Percentiles rank a stretch among this genome's conserved stretches.
These are phyloP conservation scores for Aspergillus quadricinctus DNA, from an alignment of 2,329 filamentous ascomycete species.

Conservation along the genomic window DNA sequence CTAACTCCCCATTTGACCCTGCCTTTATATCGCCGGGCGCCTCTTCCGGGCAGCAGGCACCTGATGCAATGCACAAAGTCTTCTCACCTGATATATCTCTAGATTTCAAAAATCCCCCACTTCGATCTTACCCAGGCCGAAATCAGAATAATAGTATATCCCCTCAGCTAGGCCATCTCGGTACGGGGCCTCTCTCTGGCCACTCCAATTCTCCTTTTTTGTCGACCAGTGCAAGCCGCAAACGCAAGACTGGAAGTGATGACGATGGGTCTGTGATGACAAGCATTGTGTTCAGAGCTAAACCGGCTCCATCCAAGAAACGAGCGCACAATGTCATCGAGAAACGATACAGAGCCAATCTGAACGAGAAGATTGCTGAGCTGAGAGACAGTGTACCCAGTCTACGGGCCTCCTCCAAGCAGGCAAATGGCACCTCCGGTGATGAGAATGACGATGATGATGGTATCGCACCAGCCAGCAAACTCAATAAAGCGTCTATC, in stretches of 20 bases:
- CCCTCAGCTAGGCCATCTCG: slow-evolving; percentile 3
- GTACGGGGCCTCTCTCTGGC: slow-evolving; percentile 11
- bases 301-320: slow-evolving; percentile 71
- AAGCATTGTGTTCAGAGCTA: slow-evolving; percentile 23
- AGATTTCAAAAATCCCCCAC: slow-evolving; percentile 26
- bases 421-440: slow-evolving; percentile 31
- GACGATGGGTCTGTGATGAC: slow-evolving; percentile 32
- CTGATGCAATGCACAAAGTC: slow-evolving; percentile 16
- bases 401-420: slow-evolving; percentile 74
- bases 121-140: slow-evolving; percentile 14
- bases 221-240: slow-evolving; percentile 44
- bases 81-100: slow-evolving; percentile 31
- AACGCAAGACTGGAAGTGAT: slow-evolving; percentile 67
- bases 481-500: slow-evolving; percentile 96
- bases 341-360: slow-evolving; percentile 90
- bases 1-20: slow-evolving; percentile 19
- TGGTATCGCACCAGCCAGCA: slow-evolving; percentile 80
- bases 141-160: slow-evolving; percentile 3
- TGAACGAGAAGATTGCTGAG: slow-evolving; percentile 95
- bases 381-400: slow-evolving; percentile 88
- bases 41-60: slow-evolving; percentile 18
- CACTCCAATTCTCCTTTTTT: slow-evolving; percentile 24
- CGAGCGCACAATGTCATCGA: slow-evolving; percentile 98
- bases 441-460: slow-evolving; percentile 79
- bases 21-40: slow-evolving; percentile 25